phyloP scores from a whole-genome alignment of 306 rosid species.

The Myrica gale region DNA sequence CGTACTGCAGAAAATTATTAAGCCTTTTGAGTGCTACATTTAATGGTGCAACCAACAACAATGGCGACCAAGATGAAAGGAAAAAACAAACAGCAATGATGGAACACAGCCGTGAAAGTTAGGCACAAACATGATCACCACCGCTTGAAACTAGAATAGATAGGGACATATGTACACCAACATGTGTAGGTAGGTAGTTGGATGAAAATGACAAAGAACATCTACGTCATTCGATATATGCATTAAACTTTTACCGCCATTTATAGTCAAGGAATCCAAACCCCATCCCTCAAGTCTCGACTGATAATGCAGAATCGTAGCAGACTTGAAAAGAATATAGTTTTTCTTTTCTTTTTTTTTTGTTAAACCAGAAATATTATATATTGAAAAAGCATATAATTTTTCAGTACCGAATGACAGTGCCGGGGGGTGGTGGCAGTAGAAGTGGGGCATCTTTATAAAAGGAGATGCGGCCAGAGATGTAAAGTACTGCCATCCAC shows the following conservation, averaged over 20 bases:
- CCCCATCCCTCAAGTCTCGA: not conserved
- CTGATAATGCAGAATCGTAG: not conserved
- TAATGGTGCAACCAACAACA: not conserved
- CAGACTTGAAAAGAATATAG: slow-evolving; percentile 14
- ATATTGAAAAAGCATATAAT: slow-evolving; percentile 22
- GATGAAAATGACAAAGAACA: not conserved
- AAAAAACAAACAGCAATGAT: no score
- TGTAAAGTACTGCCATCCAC: slow-evolving; percentile 40
- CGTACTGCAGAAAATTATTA: no score
- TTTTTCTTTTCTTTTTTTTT: no score
- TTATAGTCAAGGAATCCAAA: not conserved
- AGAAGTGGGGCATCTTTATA: slow-evolving; percentile 22
- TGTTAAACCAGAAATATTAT: no score
- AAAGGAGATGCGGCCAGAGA: slow-evolving; percentile 23
- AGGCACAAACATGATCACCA: not conserved
- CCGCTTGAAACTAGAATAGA: not conserved
- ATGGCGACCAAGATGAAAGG: no score
- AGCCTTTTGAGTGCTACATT: not conserved
- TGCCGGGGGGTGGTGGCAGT: slow-evolving; percentile 16
- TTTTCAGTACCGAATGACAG: slow-evolving; percentile 9
- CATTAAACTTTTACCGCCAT: not conserved
- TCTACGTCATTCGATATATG: not conserved
- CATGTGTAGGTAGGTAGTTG: not conserved
- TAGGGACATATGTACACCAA: not conserved
- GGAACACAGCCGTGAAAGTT: no score